Conservation (phyloP, 306 rosid genomes). For the Castanea sativa region DNA sequence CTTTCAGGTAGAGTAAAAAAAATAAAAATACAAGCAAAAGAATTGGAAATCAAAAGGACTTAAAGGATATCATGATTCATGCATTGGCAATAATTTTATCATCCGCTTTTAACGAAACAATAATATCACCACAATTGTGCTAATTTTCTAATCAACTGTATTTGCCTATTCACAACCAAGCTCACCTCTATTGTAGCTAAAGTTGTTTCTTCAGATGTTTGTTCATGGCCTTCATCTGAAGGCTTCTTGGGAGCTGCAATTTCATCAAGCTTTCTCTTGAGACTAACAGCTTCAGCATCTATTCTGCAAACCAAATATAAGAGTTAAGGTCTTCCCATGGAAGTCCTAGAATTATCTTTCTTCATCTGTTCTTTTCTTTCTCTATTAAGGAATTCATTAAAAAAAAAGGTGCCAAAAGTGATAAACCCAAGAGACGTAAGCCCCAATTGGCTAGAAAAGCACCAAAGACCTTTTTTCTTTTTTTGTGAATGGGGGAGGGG, state of each 20-base stretch:
- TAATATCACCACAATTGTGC: neutral
- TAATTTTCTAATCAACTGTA: constrained; percentile 9
- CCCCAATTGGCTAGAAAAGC: neutral
- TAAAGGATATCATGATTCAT: neutral
- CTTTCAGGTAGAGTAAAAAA: neutral
- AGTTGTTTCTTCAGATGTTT: constrained; percentile 53
- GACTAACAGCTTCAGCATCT: constrained; percentile 63
- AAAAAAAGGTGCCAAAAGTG: neutral
- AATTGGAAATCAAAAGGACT: neutral
- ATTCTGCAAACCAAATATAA: constrained; percentile 62
- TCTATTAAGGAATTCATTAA: neutral
- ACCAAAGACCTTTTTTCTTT: neutral
- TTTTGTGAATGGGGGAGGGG: neutral
- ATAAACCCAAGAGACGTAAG: neutral
- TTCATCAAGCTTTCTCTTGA: constrained; percentile 69
- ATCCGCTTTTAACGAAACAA: neutral
- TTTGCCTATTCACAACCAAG: neutral
- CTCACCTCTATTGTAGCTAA: constrained; percentile 71
- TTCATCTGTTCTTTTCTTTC: neutral
- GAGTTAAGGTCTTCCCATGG: neutral
- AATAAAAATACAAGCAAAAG: neutral
- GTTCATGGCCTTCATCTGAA: constrained; percentile 43
- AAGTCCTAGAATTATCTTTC: too few species aligned
- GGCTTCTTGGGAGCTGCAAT: constrained; percentile 46
- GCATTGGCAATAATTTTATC: neutral